Conservation (phyloP, 371 early-diverging fungal genomes). For the Thermomucor indicae-seudaticae region DNA sequence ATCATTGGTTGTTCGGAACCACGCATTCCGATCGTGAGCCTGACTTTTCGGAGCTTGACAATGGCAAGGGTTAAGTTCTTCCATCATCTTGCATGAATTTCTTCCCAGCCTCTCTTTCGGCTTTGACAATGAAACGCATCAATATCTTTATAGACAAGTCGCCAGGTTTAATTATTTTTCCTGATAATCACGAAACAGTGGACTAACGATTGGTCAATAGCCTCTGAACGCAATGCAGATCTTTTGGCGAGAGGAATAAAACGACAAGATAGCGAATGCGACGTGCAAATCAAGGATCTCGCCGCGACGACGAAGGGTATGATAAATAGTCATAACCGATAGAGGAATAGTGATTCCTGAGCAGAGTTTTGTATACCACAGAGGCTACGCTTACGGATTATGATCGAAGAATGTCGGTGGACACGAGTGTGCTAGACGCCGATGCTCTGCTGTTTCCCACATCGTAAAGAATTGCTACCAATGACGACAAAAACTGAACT, state of each 20-base stretch:
- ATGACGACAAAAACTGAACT: too few species aligned
- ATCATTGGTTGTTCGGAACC: too few species aligned
- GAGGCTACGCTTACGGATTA: too few species aligned
- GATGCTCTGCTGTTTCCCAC: constrained; percentile 20
- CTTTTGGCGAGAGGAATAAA: constrained; percentile 14
- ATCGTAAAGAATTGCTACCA: constrained; percentile 9
- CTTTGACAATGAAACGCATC: constrained; percentile 1
- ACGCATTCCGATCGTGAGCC: too few species aligned
- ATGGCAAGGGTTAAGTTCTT: too few species aligned
- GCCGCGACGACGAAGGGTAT: constrained; percentile 9
- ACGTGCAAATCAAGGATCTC: constrained; percentile 17
- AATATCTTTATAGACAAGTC: constrained; percentile 23
- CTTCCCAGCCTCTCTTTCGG: too few species aligned
- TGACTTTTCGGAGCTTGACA: too few species aligned
- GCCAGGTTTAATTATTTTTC: not conserved
- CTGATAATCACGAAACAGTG: not conserved
- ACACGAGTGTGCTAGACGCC: constrained; percentile 9
- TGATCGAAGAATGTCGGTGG: constrained; percentile 4
- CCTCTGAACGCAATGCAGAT: constrained; percentile 10
- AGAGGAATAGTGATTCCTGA: too few species aligned
- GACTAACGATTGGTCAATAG: too few species aligned
- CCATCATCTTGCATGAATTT: too few species aligned
- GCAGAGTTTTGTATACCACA: too few species aligned
- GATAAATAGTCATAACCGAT: too few species aligned
- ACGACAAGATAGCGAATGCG: not conserved